Evolutionary conservation across 1,284 basidiomycete genomes (phyloP), one percentile per base, ranked within the genome.

Genomic region (Malassezia furfur): DNA sequence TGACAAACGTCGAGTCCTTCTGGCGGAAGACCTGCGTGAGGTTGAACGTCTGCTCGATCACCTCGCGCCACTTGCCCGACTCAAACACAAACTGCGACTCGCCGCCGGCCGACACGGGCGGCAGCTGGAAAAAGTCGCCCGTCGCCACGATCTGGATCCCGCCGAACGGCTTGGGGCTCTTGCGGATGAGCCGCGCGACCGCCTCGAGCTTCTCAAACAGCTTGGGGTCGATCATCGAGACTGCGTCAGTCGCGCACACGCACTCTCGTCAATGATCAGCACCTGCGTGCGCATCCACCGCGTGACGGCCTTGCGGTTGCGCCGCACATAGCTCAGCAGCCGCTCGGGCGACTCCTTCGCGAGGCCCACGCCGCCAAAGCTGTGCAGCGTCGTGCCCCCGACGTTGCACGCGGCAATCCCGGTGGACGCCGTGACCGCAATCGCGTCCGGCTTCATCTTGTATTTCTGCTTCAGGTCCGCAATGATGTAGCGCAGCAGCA

Each of bases 61-160:
- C 83, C 48, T 81, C 76, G n/a, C 78, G 77, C 94, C 94, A 99
- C 21, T 81, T 80, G 31, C 82, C 77, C 6, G 90, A 88, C 68
- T 99, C 90, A 70, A 99, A 57, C 40, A 57, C 69, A 44, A 70
- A 72, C 11, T 65, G 68, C 35, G 61, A 49, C n/a, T 55, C 59
- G 8, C 57, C 52, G n/a, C 50, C 81, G 59, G 50, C 69, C 68
- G 81, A 79, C 6, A 99, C 90, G 0, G 94, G 93, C 1, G 94
- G 94, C 6, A 99, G 79, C 75, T 99, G 91, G 77, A 89, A 94
- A 77, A 96, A 98, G 73, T 98, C 91, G 21, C 91, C 91, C 0
- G 89, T 91, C 12, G 94, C 80, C 59, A 91, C 82, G 57, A 99
- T 78, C 84, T 91, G 84, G 31, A 98, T 91, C 1, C 91, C 93